A percentile compares a stretch with the other conserved stretches of the same genome.
Conservation (phyloP, 225 moss, liverwort and hornwort species). For the Pseudisothecium myosuroides region DNA sequence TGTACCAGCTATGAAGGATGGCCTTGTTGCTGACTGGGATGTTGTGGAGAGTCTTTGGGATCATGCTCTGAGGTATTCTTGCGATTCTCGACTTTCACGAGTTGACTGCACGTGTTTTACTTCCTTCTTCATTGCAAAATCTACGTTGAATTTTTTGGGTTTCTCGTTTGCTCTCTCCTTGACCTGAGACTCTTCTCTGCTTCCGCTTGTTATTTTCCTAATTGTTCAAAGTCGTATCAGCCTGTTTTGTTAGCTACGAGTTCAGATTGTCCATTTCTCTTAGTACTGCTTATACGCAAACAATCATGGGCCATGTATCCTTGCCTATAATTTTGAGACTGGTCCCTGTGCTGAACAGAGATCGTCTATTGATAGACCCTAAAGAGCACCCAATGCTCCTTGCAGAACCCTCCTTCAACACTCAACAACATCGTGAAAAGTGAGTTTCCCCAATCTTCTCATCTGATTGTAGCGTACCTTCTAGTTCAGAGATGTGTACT, state of each 20-base stretch:
- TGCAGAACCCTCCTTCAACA: slow-evolving; percentile 86
- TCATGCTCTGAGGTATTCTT: slow-evolving; percentile 65
- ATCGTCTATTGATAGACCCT: slow-evolving; percentile 71
- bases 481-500: background rate
- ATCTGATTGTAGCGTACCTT: background rate
- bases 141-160: background rate
- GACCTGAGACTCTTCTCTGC: background rate
- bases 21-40: slow-evolving; percentile 88
- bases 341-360: slow-evolving; percentile 27
- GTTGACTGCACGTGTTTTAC: background rate
- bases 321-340: background rate
- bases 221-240: background rate
- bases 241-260: background rate
- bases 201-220: background rate
- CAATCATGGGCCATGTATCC: background rate
- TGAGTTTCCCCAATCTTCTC: slow-evolving; percentile 7
- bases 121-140: background rate
- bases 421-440: slow-evolving; percentile 87
- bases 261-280: background rate
- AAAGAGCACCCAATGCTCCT: slow-evolving; percentile 94
- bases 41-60: slow-evolving; percentile 90
- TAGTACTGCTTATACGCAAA: background rate
- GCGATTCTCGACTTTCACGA: background rate
- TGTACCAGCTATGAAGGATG: slow-evolving; percentile 83
- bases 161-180: background rate